Conservation (phyloP, 2,329 filamentous ascomycete species). For the Aspergillus viridinutans region DNA sequence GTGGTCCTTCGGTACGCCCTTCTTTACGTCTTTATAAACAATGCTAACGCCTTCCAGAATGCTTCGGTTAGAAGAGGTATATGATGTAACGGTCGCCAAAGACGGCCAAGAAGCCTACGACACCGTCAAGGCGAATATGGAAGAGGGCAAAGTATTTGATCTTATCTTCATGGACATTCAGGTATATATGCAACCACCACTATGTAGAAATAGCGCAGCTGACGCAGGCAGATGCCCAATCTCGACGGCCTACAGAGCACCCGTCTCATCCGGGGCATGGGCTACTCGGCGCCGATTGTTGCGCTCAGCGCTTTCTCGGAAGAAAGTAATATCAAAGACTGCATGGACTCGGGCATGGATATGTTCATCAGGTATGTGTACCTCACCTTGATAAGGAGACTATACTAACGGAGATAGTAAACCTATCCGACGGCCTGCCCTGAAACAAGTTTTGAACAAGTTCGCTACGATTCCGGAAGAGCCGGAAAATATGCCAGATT, state of each 20-base stretch:
- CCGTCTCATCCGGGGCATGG: conserved; percentile 76
- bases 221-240: conserved; percentile 67
- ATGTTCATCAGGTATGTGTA: conserved; percentile 62
- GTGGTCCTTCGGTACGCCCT: conserved; percentile 48
- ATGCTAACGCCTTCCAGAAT: conserved; percentile 32
- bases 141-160: conserved; percentile 67
- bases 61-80: conserved; percentile 50
- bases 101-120: conserved; percentile 86
- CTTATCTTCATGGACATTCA: conserved; percentile 93
- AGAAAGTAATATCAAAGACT: conserved; percentile 81
- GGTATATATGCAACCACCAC: conserved; percentile 5
- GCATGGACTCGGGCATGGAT: conserved; percentile 86
- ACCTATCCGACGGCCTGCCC: conserved; percentile 72
- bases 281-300: conserved; percentile 83
- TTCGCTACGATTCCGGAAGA: conserved; percentile 77
- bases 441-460: conserved; percentile 79
- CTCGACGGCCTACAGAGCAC: conserved; percentile 86
- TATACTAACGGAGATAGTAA: conserved; percentile 35
- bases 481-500: conserved; percentile 8
- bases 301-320: conserved; percentile 87
- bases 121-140: conserved; percentile 77
- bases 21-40: neutral
- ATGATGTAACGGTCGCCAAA: conserved; percentile 80
- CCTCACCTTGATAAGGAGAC: neutral
- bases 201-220: neutral